Evolutionary conservation across 768 basidiomycete species (phyloP).

Genomic region (Hirschioporus abietinus): DNA sequence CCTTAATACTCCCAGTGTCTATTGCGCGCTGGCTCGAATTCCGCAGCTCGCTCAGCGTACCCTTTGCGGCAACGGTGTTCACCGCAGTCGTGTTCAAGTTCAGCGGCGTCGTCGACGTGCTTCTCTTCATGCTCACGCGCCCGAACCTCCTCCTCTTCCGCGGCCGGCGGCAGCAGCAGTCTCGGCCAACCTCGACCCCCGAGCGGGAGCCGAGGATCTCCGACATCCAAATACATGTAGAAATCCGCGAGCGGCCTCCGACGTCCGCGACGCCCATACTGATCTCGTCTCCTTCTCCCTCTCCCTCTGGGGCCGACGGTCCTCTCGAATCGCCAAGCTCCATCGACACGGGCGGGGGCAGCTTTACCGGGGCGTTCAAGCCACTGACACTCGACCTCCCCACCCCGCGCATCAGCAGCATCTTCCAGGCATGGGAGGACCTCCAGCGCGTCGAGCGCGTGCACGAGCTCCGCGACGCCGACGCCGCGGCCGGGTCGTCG

Average conservation of each 20-base stretch:
- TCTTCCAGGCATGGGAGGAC: not conserved
- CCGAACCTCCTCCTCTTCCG: slow-evolving; percentile 16
- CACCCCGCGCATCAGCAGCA: not conserved
- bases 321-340: not conserved
- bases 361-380: not conserved
- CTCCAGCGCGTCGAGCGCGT: not conserved
- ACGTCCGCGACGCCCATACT: not conserved
- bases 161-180: not conserved
- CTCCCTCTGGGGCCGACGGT: not conserved
- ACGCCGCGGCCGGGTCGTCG: too few species aligned
- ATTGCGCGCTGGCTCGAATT: slow-evolving; percentile 5
- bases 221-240: not conserved
- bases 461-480: not conserved
- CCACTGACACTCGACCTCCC: not conserved
- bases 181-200: not conserved
- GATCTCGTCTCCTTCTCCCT: too few species aligned
- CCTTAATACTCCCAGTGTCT: slow-evolving; percentile 7
- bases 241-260: not conserved
- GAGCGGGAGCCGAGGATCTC: not conserved
- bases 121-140: slow-evolving; percentile 15
- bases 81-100: slow-evolving; percentile 9
- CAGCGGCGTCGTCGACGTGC: slow-evolving; percentile 13
- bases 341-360: not conserved
- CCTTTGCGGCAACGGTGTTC: slow-evolving; percentile 8
- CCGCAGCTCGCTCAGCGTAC: not conserved